These are phyloP conservation scores for Russula olivacea DNA, from an alignment of 768 basidiomycete genomes.

Conservation along the genomic window DNA sequence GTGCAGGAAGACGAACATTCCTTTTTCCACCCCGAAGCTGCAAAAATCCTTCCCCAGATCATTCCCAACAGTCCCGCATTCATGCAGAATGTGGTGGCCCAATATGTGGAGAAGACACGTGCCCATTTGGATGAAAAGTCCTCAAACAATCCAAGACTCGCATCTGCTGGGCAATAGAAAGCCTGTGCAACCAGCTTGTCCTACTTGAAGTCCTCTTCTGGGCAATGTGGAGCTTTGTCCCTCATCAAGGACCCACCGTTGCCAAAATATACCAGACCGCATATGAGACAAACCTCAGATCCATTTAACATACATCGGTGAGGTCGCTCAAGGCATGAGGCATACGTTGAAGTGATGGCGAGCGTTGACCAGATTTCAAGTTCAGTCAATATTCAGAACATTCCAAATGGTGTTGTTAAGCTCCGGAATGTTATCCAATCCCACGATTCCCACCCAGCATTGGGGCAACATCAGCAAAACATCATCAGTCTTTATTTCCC, in stretches of 20 bases:
- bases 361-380: too few species aligned
- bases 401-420: too few species aligned
- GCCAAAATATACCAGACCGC: conserved; percentile 58
- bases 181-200: conserved; percentile 68
- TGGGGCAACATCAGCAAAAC: too few species aligned
- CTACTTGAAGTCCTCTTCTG: conserved; percentile 85
- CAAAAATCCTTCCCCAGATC: conserved; percentile 50
- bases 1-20: conserved; percentile 55
- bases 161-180: conserved; percentile 71
- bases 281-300: conserved; percentile 59
- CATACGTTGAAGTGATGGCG: too few species aligned
- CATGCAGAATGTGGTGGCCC: conserved; percentile 50
- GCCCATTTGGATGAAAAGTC: conserved; percentile 43
- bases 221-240: conserved; percentile 72
- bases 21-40: conserved; percentile 48
- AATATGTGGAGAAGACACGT: conserved; percentile 53
- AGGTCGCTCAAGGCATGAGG: too few species aligned
- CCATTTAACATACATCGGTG: conserved; percentile 54
- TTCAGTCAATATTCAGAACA: too few species aligned
- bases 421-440: too few species aligned
- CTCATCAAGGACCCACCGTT: conserved; percentile 60
- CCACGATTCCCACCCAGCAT: too few species aligned
- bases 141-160: conserved; percentile 48
- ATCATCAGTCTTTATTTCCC: too few species aligned
- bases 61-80: conserved; percentile 62